A percentile compares a stretch with the other conserved stretches of the same genome.
phyloP scores from a whole-genome alignment of 768 basidiomycete genomes.

The Lactifluus pinguis region DNA sequence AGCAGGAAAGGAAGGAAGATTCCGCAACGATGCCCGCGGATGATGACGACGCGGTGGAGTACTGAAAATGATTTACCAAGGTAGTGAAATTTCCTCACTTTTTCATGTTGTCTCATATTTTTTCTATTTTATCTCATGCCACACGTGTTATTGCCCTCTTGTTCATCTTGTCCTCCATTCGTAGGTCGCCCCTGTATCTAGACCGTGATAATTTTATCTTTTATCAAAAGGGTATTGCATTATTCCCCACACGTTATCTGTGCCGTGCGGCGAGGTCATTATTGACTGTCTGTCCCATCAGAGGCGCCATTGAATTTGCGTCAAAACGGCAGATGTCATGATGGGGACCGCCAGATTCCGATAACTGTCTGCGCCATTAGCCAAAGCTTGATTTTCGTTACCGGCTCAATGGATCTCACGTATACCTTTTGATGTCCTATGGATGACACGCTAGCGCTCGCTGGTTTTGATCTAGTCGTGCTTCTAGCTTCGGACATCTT shows the following conservation, averaged over 20 bases:
- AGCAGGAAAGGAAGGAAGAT: conserved; percentile 19
- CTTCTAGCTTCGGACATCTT: conserved; percentile 5
- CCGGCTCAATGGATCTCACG: conserved; percentile 9
- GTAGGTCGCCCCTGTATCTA: conserved; percentile 18
- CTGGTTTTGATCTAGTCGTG: not conserved
- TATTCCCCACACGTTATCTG: not conserved
- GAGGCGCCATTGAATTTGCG: no score
- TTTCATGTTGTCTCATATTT: conserved; percentile 3
- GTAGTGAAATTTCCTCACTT: conserved; percentile 10
- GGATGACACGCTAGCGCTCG: not conserved
- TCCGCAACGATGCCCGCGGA: conserved; percentile 49
- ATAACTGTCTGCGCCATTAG: conserved; percentile 1
- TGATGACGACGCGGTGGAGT: conserved; percentile 78
- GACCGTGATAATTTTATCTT: conserved; percentile 16
- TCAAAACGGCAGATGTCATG: not conserved
- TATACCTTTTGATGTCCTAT: not conserved
- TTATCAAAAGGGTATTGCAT: not conserved
- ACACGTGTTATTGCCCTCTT: not conserved
- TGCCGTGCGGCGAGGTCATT: not conserved
- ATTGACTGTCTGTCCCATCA: not conserved
- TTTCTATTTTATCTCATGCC: conserved; percentile 9
- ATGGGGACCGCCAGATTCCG: conserved; percentile 3
- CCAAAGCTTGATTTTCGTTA: conserved; percentile 8
- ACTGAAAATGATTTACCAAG: conserved; percentile 30
- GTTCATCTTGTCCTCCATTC: conserved; percentile 11